These are phyloP conservation scores for Trichophyton mentagrophytes DNA, from an alignment of 2,329 filamentous ascomycete genomes.

Conservation along the genomic window DNA sequence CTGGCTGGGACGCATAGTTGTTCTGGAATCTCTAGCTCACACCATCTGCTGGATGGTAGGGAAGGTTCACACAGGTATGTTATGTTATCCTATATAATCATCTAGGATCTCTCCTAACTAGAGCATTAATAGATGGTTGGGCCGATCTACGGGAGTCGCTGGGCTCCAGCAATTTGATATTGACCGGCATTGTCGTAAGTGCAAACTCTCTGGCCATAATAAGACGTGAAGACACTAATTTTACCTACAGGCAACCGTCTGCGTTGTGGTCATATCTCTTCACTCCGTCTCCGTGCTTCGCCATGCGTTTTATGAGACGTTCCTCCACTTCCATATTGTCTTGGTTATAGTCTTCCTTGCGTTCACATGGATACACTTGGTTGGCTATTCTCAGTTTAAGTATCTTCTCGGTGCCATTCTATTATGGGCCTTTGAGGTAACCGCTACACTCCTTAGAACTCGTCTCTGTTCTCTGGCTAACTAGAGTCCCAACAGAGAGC, in stretches of 20 bases:
- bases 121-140: constrained; percentile 26
- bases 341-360: constrained; percentile 56
- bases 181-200: constrained; percentile 35
- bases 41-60: constrained; percentile 62
- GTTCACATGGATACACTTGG: constrained; percentile 67
- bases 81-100: constrained; percentile 27
- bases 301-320: constrained; percentile 95
- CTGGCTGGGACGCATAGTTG: constrained; percentile 60
- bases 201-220: constrained; percentile 22
- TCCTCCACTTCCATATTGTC: constrained; percentile 73
- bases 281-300: constrained; percentile 66
- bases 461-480: background rate
- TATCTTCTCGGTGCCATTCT: constrained; percentile 62
- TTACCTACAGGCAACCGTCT: constrained; percentile 29
- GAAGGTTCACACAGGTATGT: constrained; percentile 38
- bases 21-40: constrained; percentile 58
- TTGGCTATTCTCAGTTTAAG: constrained; percentile 55
- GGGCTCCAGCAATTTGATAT: constrained; percentile 24
- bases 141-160: constrained; percentile 21
- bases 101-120: background rate
- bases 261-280: constrained; percentile 54
- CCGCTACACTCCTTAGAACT: background rate
- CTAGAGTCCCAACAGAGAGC: constrained; percentile 32
- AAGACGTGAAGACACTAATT: constrained; percentile 9
- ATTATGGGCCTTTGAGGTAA: constrained; percentile 61